Percentiles rank a stretch among this genome's conserved stretches.
Evolutionary conservation across 2,329 filamentous ascomycete genomes (phyloP).

Genomic region (Apiospora arundinis): DNA sequence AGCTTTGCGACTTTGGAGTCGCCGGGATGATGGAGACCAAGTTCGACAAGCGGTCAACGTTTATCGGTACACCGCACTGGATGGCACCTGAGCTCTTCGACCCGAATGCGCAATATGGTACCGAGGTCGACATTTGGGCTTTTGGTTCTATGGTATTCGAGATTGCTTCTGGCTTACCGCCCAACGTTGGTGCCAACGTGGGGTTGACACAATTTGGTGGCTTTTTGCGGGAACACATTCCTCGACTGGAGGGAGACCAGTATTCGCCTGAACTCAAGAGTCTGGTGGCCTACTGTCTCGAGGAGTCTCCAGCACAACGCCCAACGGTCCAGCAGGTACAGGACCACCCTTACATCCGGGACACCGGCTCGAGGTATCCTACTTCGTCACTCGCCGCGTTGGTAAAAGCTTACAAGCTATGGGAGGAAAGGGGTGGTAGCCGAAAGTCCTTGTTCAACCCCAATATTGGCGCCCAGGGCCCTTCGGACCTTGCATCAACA

Average conservation of each 20-base stretch:
- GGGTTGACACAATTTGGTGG: constrained; percentile 59
- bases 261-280: constrained; percentile 74
- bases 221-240: constrained; percentile 66
- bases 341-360: constrained; percentile 70
- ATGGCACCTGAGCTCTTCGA: constrained; percentile 84
- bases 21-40: constrained; percentile 79
- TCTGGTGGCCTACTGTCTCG: constrained; percentile 75
- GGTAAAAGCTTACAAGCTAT: constrained; percentile 74
- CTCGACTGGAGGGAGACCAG: constrained; percentile 72
- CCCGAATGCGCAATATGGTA: constrained; percentile 68
- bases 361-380: constrained; percentile 68
- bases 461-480: constrained; percentile 62
- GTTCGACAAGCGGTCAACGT: constrained; percentile 77
- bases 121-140: constrained; percentile 83
- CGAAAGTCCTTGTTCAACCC: constrained; percentile 67
- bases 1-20: constrained; percentile 86
- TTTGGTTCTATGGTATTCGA: constrained; percentile 83
- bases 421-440: constrained; percentile 77
- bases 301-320: constrained; percentile 70
- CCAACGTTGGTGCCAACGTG: constrained; percentile 66
- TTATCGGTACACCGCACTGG: constrained; percentile 85
- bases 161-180: constrained; percentile 79
- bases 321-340: constrained; percentile 75
- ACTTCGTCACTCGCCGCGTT: constrained; percentile 68
- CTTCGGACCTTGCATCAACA: constrained; percentile 50